Base-by-base conservation (phyloP, 306 rosid genomes). In the Herpetospermum pedunculosum region DNA sequence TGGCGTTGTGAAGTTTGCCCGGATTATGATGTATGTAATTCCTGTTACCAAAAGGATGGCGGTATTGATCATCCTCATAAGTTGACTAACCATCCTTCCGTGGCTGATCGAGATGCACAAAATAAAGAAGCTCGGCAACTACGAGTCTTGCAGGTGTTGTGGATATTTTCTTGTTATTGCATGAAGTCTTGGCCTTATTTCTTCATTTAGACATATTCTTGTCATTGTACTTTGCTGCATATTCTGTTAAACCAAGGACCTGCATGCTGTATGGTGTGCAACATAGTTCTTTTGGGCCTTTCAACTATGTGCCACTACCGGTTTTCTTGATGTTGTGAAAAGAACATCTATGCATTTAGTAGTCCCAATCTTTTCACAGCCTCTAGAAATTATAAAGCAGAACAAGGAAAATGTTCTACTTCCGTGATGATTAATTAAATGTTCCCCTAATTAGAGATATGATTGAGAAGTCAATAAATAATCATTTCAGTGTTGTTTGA, bases 1-100 rank as follows among this genome's bases (percentile, higher is more conserved):
- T 95, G 99, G 99, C 96, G 89, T 15, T 95, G 97, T 81, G 99
- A 95, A 81, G 84, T 89, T 75, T 95, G 99, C 84, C 88, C 97
- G 16, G 99, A 95, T 70, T 95, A 89, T 37, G 99, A 89, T 79
- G 89, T 91, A 26, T 95, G 97, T 88, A 91, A 89, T 82, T 81
- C 88, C 79, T 95, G 99, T 83, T 91, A 89, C 82, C 96, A 88
- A 83, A 93, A 86, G 86, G 95, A 88, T 25, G 94, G 96, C 6
- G 92, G 87, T 69, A 73, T 83, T 74, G 96, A 88, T 80, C 99
- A 95, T 83, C 92, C 90, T 73, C 99, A 95, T 81, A 89, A 88
- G 83, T 85, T 95, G 87, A 89, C 97, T 63, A 91, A 91, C 76
- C 96, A 95, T 80, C 99, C 97, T n/a, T 91, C 97, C 74, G 50